A percentile compares a stretch with the other conserved stretches of the same genome.
Conservation (phyloP, 805 yeast species). For the Wickerhamiella azymoides region DNA sequence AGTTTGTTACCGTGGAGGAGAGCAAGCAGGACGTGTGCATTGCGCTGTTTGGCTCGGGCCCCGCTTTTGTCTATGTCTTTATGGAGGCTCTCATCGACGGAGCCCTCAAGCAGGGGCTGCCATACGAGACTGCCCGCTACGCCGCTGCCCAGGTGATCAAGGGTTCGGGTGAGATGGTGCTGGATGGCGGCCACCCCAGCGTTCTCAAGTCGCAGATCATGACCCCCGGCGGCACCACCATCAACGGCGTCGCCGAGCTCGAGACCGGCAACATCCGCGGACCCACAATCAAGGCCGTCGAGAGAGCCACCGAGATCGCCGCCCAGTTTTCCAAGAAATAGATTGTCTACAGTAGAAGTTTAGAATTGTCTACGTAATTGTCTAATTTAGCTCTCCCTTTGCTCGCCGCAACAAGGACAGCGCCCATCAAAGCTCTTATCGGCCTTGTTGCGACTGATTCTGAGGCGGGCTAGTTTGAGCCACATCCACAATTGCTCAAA, state of each 20-base stretch:
- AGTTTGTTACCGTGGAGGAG: constrained; percentile 38
- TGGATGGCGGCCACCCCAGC: constrained; percentile 78
- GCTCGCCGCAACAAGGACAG: too few species aligned
- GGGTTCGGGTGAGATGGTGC: constrained; percentile 87
- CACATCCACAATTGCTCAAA: too few species aligned
- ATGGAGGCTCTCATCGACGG: constrained; percentile 89
- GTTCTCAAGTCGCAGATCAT: constrained; percentile 76
- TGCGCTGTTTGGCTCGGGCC: constrained; percentile 89
- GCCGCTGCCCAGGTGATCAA: constrained; percentile 89
- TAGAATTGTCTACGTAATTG: too few species aligned
- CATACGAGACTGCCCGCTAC: constrained; percentile 63
- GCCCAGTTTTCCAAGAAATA: constrained; percentile 11
- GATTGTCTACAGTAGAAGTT: too few species aligned
- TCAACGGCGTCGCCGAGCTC: constrained; percentile 84
- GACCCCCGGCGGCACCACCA: constrained; percentile 97
- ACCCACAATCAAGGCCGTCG: constrained; percentile 76
- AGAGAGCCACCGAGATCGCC: constrained; percentile 82
- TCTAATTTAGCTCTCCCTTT: too few species aligned
- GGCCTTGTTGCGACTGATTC: too few species aligned
- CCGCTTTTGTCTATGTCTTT: constrained; percentile 82
- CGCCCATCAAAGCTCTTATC: too few species aligned
- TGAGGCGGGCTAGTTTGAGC: too few species aligned
- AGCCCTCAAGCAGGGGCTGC: constrained; percentile 88
- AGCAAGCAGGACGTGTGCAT: constrained; percentile 95
- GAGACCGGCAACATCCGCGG: constrained; percentile 84